phyloP scores from a whole-genome alignment of 139 green algal species.

The Chlorella vulgaris region DNA sequence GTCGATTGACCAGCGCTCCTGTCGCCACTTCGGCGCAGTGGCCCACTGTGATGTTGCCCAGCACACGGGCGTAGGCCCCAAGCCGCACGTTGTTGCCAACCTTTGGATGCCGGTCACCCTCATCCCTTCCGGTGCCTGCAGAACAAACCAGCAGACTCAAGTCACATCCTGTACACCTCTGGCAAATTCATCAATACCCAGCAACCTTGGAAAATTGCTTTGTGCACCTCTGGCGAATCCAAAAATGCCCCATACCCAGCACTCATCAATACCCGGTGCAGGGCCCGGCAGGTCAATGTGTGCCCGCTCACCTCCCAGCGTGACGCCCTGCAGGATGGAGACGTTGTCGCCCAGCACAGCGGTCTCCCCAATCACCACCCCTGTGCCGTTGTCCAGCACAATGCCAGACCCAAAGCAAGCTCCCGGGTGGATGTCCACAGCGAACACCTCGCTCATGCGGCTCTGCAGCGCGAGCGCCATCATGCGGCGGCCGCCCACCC shows the following conservation, averaged over 20 bases:
- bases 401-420: constrained; percentile 91
- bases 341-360: constrained; percentile 93
- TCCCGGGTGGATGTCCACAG: constrained; percentile 95
- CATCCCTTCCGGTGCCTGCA: constrained; percentile 81
- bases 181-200: no score
- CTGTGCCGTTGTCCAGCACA: constrained; percentile 91
- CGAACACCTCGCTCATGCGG: constrained; percentile 78
- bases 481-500: constrained; percentile 70
- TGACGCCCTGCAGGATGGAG: constrained; percentile 95
- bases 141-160: no score
- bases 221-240: no score
- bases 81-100: constrained; percentile 88
- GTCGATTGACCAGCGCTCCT: constrained; percentile 82
- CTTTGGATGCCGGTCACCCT: constrained; percentile 71
- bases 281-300: no score
- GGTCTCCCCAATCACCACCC: constrained; percentile 94
- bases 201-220: no score
- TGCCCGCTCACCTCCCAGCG: constrained; percentile 91
- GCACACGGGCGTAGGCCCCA: constrained; percentile 82
- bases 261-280: no score
- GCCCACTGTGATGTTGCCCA: constrained; percentile 81
- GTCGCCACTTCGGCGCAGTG: constrained; percentile 85
- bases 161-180: no score
- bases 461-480: constrained; percentile 80
- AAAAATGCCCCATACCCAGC: no score